Evolutionary conservation across 2,329 filamentous ascomycete species (phyloP), one percentile per base, ranked within the genome.

Genomic region (Calonectria ilicicola): DNA sequence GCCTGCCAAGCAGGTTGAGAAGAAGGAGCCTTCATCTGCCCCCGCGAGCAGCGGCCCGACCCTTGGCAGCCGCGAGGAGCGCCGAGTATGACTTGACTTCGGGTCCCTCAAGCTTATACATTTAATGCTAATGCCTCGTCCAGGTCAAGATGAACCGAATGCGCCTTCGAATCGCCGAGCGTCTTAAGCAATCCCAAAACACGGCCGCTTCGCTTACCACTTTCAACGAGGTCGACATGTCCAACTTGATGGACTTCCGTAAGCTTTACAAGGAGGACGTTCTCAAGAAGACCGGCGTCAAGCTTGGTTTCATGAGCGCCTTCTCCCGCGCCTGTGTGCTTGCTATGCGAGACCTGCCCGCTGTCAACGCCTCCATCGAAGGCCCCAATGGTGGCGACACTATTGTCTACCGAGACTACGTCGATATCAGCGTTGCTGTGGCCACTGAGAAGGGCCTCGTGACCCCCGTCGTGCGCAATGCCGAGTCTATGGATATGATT

Each of bases 71-170:
- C 93, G 96, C 70, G 95, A 97, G 79, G 96, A 99, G 88, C 93
- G 95, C 76, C 92, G 95, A 74, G 95, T 96, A 91, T 77, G 94
- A 87, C 46, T 15, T 10, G 2, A 6, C 10, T 5, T 26, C 15
- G 21, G 12, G 10, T 19, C 29, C 17, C 27, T 69, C 14, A 8
- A 27, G 32, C 14, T 27, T 8, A 26, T 17, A 5, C 60, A 70
- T 7, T 72, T 38, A 7, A 46, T 70, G 19, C 67, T 75, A 63
- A 75, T 10, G 17, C 32, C 63, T 10, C 65, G 26, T 75, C 69
- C 80, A 97, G 94, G 95, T 98, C 81, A 99, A 99, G 90, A 99
- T 99, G 97, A 98, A 98, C 89, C 95, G 97, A 77, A 99, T 99
- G 97, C 95, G 97, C 77, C 91, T 98, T 74, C 93, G 97, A 74